Base-by-base conservation (phyloP, 257 asterid genomes). In the Solanum peruvianum region DNA sequence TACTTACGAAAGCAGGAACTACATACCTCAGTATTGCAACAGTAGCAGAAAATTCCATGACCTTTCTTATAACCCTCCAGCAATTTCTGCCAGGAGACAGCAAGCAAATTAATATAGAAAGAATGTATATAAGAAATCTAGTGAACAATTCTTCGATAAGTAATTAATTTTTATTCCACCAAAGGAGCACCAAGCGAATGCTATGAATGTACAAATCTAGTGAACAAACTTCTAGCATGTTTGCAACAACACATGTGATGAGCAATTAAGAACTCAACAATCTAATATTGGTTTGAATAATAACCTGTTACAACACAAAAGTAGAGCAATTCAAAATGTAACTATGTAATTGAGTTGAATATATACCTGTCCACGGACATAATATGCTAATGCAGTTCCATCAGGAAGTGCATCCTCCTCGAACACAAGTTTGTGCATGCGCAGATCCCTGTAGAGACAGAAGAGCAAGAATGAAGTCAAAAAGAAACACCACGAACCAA, bases 401-500 rank as follows among this genome's bases (percentile, higher is more conserved):
- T 97, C 99, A 69, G 93, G 95, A 80, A 96, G 94, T 82, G 87
- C 86, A 52, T 90, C 92, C 75, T 92, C 93, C 76, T 92, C 90
- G 42, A 96, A 92, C 47, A 96, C 95, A 86, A 91, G 69, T 92
- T 86, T 97, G 87, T 97, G 99, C 98, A 96, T 89, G 88, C 94
- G 88, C 91, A 94, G 87, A 90, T 97, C 97, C 94, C 99, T 97
- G 90, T 60, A 75, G 88, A 90, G 49, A 18, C 76, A 86, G 14
- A 85, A 83, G 18, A 85, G 29, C 25, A 35, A 69, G n/a, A 58
- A 56, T 12, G 31, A 86, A 33, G 27, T 45, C 72, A 70, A 33
- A 56, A 85, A 86, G 75, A 45, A 31, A 77, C 73, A 86, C n/a
- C 41, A 69, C 5, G 9, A 16, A 70, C n/a, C 14, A 88, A 67